phyloP scores from a whole-genome alignment of 164 flowering plant species.

The Warburgia ugandensis region DNA sequence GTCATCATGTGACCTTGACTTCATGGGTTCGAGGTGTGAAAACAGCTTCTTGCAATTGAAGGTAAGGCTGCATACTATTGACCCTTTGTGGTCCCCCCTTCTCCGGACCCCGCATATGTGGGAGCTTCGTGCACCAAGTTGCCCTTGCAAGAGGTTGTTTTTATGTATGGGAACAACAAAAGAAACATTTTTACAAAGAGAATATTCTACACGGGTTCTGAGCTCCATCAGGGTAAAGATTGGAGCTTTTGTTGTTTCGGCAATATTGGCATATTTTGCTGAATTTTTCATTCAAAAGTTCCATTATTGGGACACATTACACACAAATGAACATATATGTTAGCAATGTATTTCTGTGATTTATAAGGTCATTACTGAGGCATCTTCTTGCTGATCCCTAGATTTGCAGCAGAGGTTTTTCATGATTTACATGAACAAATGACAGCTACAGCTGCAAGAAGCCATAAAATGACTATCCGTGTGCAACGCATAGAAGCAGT shows the following conservation, averaged over 20 bases:
- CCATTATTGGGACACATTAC: neutral
- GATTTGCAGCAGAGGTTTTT: conserved; percentile 93
- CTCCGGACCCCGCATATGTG: too few species aligned
- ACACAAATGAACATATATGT: neutral
- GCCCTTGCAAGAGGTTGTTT: too few species aligned
- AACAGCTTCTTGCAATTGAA: too few species aligned
- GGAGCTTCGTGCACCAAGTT: too few species aligned
- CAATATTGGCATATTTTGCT: too few species aligned
- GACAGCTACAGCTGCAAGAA: conserved; percentile 62
- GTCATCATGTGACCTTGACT: too few species aligned
- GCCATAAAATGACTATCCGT: conserved; percentile 64
- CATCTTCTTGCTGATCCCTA: conserved; percentile 22
- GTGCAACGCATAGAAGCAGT: conserved; percentile 63
- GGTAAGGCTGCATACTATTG: too few species aligned
- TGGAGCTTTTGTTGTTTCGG: neutral
- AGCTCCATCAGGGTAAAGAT: neutral
- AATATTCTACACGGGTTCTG: neutral
- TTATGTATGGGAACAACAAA: too few species aligned
- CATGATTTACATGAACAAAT: conserved; percentile 94
- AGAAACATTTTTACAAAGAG: neutral
- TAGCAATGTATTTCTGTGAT: neutral
- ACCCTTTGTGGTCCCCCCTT: too few species aligned
- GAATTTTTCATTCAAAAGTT: neutral
- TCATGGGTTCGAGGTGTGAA: too few species aligned
- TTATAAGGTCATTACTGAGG: conserved; percentile 7